Evolutionary conservation across 2,329 filamentous ascomycete genomes (phyloP).

Genomic region (Colletotrichum musae): DNA sequence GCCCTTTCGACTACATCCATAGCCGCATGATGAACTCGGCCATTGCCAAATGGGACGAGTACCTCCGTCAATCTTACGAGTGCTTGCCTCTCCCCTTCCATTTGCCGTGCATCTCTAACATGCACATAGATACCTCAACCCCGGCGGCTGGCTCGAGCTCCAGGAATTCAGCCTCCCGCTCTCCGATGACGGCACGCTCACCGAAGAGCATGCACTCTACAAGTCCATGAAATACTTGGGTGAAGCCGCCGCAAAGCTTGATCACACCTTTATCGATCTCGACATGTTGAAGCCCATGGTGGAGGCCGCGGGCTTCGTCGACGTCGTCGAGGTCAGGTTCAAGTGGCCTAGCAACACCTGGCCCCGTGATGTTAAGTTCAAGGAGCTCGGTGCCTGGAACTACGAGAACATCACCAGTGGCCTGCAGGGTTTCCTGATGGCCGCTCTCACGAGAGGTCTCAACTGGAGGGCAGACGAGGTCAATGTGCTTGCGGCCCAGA

Average conservation of each 20-base stretch:
- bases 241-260: constrained; percentile 40
- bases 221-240: constrained; percentile 46
- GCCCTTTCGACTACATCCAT: constrained; percentile 72
- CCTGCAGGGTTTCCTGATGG: constrained; percentile 53
- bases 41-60: constrained; percentile 67
- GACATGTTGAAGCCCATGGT: constrained; percentile 41
- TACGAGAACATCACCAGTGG: constrained; percentile 51
- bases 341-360: constrained; percentile 57
- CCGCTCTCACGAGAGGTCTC: constrained; percentile 54
- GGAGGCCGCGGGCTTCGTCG: constrained; percentile 51
- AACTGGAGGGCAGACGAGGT: constrained; percentile 52
- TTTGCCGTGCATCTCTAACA: constrained; percentile 46
- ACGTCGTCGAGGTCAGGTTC: constrained; percentile 48
- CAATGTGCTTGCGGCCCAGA: constrained; percentile 44
- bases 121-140: constrained; percentile 42
- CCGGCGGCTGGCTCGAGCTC: constrained; percentile 38
- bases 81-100: constrained; percentile 48
- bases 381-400: constrained; percentile 53
- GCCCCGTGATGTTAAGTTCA: constrained; percentile 52
- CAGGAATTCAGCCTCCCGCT: constrained; percentile 37
- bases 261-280: constrained; percentile 37
- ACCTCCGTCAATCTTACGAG: constrained; percentile 63
- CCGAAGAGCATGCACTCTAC: constrained; percentile 37
- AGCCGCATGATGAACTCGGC: constrained; percentile 68
- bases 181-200: constrained; percentile 38